Percentiles rank a stretch among this genome's conserved stretches.
Conservation (phyloP, 305 asterid genomes). For the Rubia occidens region DNA sequence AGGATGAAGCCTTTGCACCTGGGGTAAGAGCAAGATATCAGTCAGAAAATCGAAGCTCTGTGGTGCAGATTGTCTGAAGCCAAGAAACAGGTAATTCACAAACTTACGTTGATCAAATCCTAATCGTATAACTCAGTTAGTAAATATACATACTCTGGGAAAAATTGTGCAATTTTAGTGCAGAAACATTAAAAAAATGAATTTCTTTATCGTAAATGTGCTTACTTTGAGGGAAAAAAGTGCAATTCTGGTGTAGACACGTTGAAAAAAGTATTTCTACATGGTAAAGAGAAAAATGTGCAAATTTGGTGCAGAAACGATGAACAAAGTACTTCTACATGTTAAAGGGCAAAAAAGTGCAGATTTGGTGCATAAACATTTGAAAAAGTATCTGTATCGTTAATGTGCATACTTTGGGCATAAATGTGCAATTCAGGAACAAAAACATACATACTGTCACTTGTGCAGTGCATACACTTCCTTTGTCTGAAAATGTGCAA, state of each 20-base stretch:
- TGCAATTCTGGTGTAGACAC: too few relatives aligned
- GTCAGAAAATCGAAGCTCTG: neutral
- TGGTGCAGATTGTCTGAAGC: neutral
- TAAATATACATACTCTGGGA: neutral
- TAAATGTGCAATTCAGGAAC: neutral
- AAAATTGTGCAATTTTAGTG: too few relatives aligned
- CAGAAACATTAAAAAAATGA: too few relatives aligned
- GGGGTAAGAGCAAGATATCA: neutral
- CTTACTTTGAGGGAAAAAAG: neutral
- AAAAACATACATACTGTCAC: neutral
- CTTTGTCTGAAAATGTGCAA: neutral
- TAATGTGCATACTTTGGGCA: too few relatives aligned
- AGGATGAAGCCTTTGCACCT: conserved; percentile 53
- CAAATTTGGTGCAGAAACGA: too few relatives aligned
- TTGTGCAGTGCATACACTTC: neutral
- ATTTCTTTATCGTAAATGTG: too few relatives aligned
- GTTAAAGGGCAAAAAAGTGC: neutral
- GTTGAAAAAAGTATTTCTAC: too few relatives aligned
- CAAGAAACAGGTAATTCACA: neutral
- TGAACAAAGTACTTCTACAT: too few relatives aligned
- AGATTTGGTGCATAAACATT: neutral
- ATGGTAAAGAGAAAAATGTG: too few relatives aligned
- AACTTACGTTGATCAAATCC: neutral
- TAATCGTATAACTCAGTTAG: neutral
- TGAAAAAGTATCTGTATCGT: too few relatives aligned